These are phyloP conservation scores for Elongisporangium anandrum DNA, from an alignment of 352 stramenopile genomes.

Conservation along the genomic window DNA sequence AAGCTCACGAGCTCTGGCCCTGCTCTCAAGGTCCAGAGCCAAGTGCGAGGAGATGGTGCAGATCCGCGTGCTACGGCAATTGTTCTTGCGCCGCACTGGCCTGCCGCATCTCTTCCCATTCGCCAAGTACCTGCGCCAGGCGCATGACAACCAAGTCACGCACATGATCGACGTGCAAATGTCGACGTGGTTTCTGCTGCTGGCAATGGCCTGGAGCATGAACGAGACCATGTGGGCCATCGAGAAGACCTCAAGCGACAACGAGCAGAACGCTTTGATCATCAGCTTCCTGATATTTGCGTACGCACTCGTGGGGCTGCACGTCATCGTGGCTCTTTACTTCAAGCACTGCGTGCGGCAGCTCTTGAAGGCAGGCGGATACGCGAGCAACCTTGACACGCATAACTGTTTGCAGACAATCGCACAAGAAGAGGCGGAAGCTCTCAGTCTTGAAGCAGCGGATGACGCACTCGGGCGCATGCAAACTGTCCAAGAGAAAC, in stretches of 20 bases:
- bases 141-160: slow-evolving; percentile 73
- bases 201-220: slow-evolving; percentile 45
- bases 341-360: slow-evolving; percentile 25
- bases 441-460: slow-evolving; percentile 15
- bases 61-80: slow-evolving; percentile 33
- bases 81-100: slow-evolving; percentile 38
- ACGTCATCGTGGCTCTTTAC: slow-evolving; percentile 33
- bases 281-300: slow-evolving; percentile 33
- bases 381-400: slow-evolving; percentile 8
- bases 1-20: too few species aligned
- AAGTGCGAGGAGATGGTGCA: slow-evolving; percentile 21
- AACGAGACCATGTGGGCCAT: too few species aligned
- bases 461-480: slow-evolving; percentile 13
- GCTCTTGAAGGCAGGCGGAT: slow-evolving; percentile 24
- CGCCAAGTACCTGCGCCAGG: slow-evolving; percentile 69
- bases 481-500: slow-evolving; percentile 14
- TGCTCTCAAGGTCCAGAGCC: too few species aligned
- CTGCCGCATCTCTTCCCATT: slow-evolving; percentile 60
- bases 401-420: slow-evolving; percentile 8
- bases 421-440: slow-evolving; percentile 10
- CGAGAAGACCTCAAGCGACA: too few species aligned
- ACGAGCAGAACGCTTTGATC: slow-evolving; percentile 28
- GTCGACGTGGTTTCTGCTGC: slow-evolving; percentile 55
- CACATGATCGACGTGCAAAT: slow-evolving; percentile 78
- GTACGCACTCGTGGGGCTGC: slow-evolving; percentile 27